Base-by-base conservation (phyloP, 148 eudicot genomes). In the Rhododendron williamsianum region DNA sequence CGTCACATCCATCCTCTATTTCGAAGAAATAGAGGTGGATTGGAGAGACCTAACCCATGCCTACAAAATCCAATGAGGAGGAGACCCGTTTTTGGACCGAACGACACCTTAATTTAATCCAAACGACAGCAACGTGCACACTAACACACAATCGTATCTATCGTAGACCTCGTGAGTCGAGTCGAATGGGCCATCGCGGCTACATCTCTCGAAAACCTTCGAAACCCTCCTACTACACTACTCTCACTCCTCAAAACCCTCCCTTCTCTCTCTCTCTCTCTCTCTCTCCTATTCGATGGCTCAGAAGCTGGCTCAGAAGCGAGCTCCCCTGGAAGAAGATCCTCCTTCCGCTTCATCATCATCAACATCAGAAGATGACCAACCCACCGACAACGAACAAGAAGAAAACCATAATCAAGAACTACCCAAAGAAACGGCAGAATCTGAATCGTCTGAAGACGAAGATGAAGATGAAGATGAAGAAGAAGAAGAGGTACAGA, bases 271-370 rank as follows among this genome's bases (percentile, higher is more conserved):
- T 4, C 8, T 4, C 69, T 48, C 35, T 65, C 48, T 23, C 69
- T 4, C 25, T 21, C 36, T 3, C 41, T 1, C 8, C 4, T 46
- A 4, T n/a, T 48, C 35, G 38, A 92, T 92, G 93, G 85, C 91
- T 56, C 78, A 83, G 10, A 69, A 27, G 41, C 87, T 90, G 91
- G 84, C 91, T 41, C 81, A 83, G 45, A 92, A 89, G 84, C 82
- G 84, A 41, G 45, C 82, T 46, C 89, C 89, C 1, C 84, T 83
- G 45, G 87, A 87, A 4, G 86, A 87, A 1, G 74, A 87, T 1
- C 91, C 90, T 0, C 94, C 94, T 6, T 84, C 91, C 33, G 90
- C 82, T 69, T 85, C 91, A 12, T 89, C 92, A 4, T 89, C 72
- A 16, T 16, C 92, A 45, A 78, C 80, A 11, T 86, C 87, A 9